phyloP scores from a whole-genome alignment of 2,329 filamentous ascomycete species.

The Orbilia quercus region DNA sequence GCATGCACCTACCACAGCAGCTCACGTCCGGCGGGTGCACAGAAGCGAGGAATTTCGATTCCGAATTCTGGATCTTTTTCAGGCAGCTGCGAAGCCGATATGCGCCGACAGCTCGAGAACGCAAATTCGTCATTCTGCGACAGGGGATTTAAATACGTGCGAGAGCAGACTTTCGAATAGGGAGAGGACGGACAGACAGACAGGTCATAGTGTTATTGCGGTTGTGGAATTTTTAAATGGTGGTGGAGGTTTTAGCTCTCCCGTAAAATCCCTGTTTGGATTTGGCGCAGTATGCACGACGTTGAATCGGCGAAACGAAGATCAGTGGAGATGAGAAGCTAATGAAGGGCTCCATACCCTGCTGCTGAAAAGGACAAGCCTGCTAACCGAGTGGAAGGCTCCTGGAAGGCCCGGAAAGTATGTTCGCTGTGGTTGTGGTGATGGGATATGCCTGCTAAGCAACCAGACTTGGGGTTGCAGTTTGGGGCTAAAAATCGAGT shows the following conservation, averaged over 20 bases:
- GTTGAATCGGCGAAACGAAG: constrained; percentile 53
- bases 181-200: constrained; percentile 1
- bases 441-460: constrained; percentile 10
- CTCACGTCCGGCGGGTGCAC: neutral
- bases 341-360: constrained; percentile 19
- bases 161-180: too few relatives aligned
- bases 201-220: constrained; percentile 20
- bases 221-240: constrained; percentile 19
- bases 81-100: constrained; percentile 25
- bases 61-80: constrained; percentile 28
- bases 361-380: neutral
- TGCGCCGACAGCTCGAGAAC: too few relatives aligned
- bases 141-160: too few relatives aligned
- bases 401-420: constrained; percentile 48
- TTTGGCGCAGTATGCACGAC: constrained; percentile 42
- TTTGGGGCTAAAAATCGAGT: too few relatives aligned
- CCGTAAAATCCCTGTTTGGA: constrained; percentile 49
- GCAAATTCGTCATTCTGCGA: neutral
- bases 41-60: neutral
- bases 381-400: constrained; percentile 47
- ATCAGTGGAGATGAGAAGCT: constrained; percentile 26
- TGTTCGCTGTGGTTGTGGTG: constrained; percentile 2
- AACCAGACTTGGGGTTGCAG: neutral
- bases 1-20: constrained; percentile 3
- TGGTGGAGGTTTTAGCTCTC: constrained; percentile 29